phyloP scores from a whole-genome alignment of 2,329 filamentous ascomycete species.

The Colletotrichum sp. region DNA sequence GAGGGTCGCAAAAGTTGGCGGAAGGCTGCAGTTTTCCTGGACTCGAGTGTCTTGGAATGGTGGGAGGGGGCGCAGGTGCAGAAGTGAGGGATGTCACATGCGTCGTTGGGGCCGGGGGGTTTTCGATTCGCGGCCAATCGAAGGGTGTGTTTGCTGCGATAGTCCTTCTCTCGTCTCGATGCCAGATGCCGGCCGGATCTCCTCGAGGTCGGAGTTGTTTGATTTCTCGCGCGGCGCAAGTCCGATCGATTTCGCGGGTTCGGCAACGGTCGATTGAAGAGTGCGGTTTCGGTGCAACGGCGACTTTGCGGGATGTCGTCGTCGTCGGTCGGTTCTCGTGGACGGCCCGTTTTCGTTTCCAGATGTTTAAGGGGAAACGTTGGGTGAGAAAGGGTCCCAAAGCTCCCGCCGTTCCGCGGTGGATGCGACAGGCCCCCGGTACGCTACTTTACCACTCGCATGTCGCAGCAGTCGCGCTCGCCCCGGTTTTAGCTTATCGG shows the following conservation, averaged over 20 bases:
- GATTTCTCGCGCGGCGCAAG: not conserved
- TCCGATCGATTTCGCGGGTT: not conserved
- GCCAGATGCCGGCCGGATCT: not conserved
- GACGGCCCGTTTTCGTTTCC: constrained; percentile 1
- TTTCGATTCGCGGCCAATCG: constrained; percentile 14
- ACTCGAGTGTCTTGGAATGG: constrained; percentile 10
- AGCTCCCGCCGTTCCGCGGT: constrained; percentile 19
- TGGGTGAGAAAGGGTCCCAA: not conserved
- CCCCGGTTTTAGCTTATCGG: constrained; percentile 13
- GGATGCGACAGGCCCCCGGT: not conserved
- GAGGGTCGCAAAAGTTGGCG: constrained; percentile 15
- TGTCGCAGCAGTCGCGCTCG: not conserved
- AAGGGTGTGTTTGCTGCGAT: not conserved
- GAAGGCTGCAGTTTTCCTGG: constrained; percentile 20
- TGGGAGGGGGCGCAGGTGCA: constrained; percentile 15
- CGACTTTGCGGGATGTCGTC: not conserved
- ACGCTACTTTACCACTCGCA: not conserved
- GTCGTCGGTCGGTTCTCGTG: not conserved
- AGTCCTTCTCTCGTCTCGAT: not conserved
- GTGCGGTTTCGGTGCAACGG: not conserved
- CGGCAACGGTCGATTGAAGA: not conserved
- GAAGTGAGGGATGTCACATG: constrained; percentile 23
- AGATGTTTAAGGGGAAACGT: constrained; percentile 17
- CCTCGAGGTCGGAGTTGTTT: not conserved
- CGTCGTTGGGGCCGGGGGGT: constrained; percentile 7